Conservation (phyloP, 139 green algal species). For the Chlorella sp. region DNA sequence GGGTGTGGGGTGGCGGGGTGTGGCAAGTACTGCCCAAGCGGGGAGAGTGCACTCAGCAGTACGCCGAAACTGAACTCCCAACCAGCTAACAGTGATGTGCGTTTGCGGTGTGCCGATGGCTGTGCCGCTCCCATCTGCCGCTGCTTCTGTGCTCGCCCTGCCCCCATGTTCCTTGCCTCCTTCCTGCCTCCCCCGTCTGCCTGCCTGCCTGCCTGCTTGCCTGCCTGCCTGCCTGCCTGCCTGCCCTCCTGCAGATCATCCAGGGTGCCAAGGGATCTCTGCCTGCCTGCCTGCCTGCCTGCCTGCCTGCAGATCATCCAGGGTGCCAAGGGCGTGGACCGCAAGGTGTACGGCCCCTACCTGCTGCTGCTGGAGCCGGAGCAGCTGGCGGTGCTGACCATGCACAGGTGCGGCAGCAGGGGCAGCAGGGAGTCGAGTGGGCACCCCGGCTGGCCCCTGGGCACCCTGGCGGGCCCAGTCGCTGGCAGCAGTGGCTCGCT, state of each 20-base stretch:
- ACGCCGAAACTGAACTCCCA: too few species aligned
- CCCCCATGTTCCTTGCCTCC: background rate
- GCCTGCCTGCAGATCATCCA: constrained; percentile 34
- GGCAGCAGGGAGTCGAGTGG: background rate
- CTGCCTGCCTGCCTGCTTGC: background rate
- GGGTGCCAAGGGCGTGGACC: constrained; percentile 38
- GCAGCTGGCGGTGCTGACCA: constrained; percentile 66
- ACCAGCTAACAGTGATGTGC: too few species aligned
- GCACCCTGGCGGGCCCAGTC: background rate
- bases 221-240: background rate
- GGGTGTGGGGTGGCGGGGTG: too few species aligned
- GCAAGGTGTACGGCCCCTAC: constrained; percentile 66
- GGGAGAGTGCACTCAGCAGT: background rate
- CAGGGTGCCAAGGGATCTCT: too few species aligned
- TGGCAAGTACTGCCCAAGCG: too few species aligned
- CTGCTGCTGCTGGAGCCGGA: constrained; percentile 63
- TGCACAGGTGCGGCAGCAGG: constrained; percentile 48
- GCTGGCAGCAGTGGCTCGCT: background rate
- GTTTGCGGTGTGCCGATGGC: too few species aligned
- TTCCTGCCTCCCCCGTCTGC: background rate
- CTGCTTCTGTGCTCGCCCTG: background rate
- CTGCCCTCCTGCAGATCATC: background rate
- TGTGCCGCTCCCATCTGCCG: background rate
- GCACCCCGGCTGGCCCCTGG: background rate
- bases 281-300: background rate